A percentile compares a stretch with the other conserved stretches of the same genome.
Evolutionary conservation across 768 basidiomycete genomes (phyloP).

Genomic region (Agrocybe praecox): DNA sequence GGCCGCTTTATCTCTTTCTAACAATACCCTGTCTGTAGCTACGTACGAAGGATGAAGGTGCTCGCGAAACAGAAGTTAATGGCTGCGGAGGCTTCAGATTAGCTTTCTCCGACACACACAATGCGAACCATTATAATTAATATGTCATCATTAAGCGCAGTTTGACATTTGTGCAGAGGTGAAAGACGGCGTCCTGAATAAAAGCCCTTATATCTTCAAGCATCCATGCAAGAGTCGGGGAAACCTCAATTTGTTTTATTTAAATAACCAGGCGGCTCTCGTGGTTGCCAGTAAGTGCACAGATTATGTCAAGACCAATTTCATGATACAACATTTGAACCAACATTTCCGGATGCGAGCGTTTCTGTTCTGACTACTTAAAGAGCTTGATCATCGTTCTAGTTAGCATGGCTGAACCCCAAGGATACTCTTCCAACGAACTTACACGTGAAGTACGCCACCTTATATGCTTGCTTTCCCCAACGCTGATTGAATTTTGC

Average conservation of each 20-base stretch:
- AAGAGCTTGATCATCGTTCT: neutral
- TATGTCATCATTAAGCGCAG: neutral
- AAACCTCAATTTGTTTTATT: too few species aligned
- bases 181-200: neutral
- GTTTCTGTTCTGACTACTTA: neutral
- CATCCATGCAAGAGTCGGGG: too few species aligned
- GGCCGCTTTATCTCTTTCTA: conserved; percentile 1
- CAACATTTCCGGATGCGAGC: neutral
- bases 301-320: neutral
- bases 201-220: too few species aligned
- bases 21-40: conserved; percentile 44
- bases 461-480: neutral
- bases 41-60: conserved; percentile 86
- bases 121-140: conserved; percentile 6
- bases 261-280: too few species aligned
- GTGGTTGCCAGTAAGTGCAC: neutral
- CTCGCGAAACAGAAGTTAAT: conserved; percentile 69
- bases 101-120: conserved; percentile 7
- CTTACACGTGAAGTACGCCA: conserved; percentile 12
- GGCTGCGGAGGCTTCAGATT: conserved; percentile 33
- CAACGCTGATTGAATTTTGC: neutral
- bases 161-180: neutral
- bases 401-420: neutral
- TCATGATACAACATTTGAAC: neutral
- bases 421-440: conserved; percentile 6